A percentile compares a stretch with the other conserved stretches of the same genome.
Conservation (phyloP, 805 yeast species). For the Maudiozyma barnettii region DNA sequence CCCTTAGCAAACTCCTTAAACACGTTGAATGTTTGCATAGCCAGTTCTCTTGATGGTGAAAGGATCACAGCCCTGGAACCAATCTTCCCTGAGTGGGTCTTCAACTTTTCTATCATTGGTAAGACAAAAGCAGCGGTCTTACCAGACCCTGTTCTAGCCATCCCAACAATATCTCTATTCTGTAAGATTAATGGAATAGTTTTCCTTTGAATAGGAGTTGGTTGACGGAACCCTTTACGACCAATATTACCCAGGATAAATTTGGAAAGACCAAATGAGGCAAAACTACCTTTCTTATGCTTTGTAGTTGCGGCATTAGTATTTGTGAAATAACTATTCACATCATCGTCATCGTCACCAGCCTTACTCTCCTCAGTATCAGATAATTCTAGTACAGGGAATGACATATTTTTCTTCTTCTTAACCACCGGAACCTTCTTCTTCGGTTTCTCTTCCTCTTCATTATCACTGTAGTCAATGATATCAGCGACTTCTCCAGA, state of each 20-base stretch:
- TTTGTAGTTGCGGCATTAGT: slow-evolving; percentile 26
- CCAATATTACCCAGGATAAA: slow-evolving; percentile 57
- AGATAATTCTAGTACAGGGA: slow-evolving; percentile 46
- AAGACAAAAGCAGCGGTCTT: slow-evolving; percentile 94
- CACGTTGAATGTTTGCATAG: slow-evolving; percentile 82
- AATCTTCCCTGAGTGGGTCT: slow-evolving; percentile 72
- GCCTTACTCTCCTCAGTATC: slow-evolving; percentile 37
- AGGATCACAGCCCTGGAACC: slow-evolving; percentile 84
- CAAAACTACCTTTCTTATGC: slow-evolving; percentile 66
- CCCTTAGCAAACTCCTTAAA: slow-evolving; percentile 82
- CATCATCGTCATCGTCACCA: slow-evolving; percentile 37
- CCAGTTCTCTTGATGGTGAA: slow-evolving; percentile 95
- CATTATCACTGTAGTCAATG: slow-evolving; percentile 24
- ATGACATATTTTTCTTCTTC: slow-evolving; percentile 14
- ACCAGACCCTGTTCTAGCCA: slow-evolving; percentile 99
- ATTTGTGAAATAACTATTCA: slow-evolving; percentile 35
- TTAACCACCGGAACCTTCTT: slow-evolving; percentile 9
- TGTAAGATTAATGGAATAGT: slow-evolving; percentile 85
- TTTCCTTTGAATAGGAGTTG: slow-evolving; percentile 96
- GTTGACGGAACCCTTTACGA: slow-evolving; percentile 84
- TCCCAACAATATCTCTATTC: slow-evolving; percentile 91
- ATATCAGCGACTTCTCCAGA: slow-evolving; percentile 15
- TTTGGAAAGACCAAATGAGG: slow-evolving; percentile 81
- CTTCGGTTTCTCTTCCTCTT: slow-evolving; percentile 35
- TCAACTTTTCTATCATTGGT: slow-evolving; percentile 81